phyloP scores from a whole-genome alignment of 176 grass and related monocot genomes.

The Lolium perenne region DNA sequence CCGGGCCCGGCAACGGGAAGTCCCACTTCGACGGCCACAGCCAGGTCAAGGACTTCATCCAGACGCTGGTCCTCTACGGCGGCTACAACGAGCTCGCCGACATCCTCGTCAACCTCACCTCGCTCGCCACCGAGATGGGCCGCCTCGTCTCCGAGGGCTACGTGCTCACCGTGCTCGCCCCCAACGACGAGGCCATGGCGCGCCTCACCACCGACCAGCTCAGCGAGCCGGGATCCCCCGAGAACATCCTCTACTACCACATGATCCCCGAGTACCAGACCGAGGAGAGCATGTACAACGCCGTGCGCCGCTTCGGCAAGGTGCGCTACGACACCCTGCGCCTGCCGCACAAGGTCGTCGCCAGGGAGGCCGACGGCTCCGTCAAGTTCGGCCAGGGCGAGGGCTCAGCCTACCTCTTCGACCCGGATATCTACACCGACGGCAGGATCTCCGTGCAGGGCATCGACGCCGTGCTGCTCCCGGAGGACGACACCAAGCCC shows the following conservation, averaged over 20 bases:
- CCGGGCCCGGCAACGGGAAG: slow-evolving; percentile 56
- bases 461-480: slow-evolving; percentile 92
- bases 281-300: slow-evolving; percentile 99
- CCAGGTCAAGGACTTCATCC: slow-evolving; percentile 97
- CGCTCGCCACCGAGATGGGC: slow-evolving; percentile 91
- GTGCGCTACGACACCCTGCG: slow-evolving; percentile 87
- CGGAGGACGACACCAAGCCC: slow-evolving; percentile 51
- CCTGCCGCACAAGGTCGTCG: slow-evolving; percentile 89
- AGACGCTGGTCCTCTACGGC: slow-evolving; percentile 84
- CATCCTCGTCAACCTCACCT: slow-evolving; percentile 96
- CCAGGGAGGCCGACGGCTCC: slow-evolving; percentile 90
- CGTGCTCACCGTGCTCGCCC: slow-evolving; percentile 87
- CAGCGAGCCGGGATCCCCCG: slow-evolving; percentile 86
- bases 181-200: slow-evolving; percentile 95
- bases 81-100: slow-evolving; percentile 93
- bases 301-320: slow-evolving; percentile 86
- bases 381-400: slow-evolving; percentile 92
- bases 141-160: slow-evolving; percentile 86
- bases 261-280: slow-evolving; percentile 98
- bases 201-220: slow-evolving; percentile 83
- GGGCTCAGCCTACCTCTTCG: slow-evolving; percentile 91
- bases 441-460: slow-evolving; percentile 95
- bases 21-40: slow-evolving; percentile 75
- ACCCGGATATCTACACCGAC: slow-evolving; percentile 97
- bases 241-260: slow-evolving; percentile 98